Evolutionary conservation across 305 asterid species (phyloP).

Genomic region (Fraxinus sp.): DNA sequence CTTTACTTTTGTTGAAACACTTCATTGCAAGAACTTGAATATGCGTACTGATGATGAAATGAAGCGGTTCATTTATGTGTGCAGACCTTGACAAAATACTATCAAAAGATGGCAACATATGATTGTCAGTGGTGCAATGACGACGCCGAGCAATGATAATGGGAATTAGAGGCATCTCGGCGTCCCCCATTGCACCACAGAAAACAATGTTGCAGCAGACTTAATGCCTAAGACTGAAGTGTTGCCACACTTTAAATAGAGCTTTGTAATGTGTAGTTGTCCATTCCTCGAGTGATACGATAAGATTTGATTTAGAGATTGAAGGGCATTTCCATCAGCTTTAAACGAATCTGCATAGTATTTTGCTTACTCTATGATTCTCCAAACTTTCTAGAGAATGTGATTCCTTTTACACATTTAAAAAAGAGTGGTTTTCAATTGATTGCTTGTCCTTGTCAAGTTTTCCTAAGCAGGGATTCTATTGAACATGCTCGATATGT

Average conservation of each 20-base stretch:
- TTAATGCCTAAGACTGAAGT: constrained; percentile 15
- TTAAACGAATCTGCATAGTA: background rate
- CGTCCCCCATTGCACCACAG: constrained; percentile 48
- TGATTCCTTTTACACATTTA: constrained; percentile 16
- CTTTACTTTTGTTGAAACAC: background rate
- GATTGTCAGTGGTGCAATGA: constrained; percentile 43
- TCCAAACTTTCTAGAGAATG: constrained; percentile 21
- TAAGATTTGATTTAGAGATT: constrained; percentile 11
- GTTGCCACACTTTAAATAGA: constrained; percentile 18
- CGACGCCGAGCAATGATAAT: constrained; percentile 27
- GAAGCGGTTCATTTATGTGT: background rate
- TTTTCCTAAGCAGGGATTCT: background rate
- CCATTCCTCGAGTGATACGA: background rate
- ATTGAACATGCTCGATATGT: background rate
- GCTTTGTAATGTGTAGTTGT: background rate
- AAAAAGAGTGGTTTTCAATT: background rate
- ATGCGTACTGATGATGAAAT: background rate
- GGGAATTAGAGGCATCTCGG: constrained; percentile 22
- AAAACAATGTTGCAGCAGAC: constrained; percentile 27
- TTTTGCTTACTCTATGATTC: background rate
- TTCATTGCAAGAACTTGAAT: background rate
- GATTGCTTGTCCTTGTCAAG: constrained; percentile 20
- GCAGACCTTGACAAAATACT: background rate
- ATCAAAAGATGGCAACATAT: constrained; percentile 31
- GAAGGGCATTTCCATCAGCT: background rate